phyloP scores from a whole-genome alignment of 2,329 filamentous ascomycete genomes.

The Epichloe typhina region DNA sequence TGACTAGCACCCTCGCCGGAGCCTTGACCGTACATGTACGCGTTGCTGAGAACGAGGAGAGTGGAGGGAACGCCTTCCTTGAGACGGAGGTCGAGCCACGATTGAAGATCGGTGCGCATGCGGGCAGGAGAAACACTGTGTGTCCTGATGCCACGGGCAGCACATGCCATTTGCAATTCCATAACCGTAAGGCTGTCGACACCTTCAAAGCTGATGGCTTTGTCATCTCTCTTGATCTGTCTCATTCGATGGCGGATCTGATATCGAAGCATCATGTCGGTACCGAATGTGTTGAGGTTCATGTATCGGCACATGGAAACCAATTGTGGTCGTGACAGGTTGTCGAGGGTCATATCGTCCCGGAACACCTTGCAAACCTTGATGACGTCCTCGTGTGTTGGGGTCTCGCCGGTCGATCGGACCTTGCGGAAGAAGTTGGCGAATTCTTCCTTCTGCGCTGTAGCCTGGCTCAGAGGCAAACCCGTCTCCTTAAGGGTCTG shows the following conservation, averaged over 20 bases:
- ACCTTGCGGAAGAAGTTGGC: slow-evolving; percentile 96
- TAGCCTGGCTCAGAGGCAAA: slow-evolving; percentile 70
- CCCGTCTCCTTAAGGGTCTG: slow-evolving; percentile 89
- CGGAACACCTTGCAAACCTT: slow-evolving; percentile 99
- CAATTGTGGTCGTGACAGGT: slow-evolving; percentile 85
- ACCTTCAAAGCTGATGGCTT: slow-evolving; percentile 85
- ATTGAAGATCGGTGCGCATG: slow-evolving; percentile 77
- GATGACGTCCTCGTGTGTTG: slow-evolving; percentile 83
- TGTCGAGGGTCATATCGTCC: slow-evolving; percentile 93
- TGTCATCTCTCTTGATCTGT: slow-evolving; percentile 97
- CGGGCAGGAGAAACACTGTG: slow-evolving; percentile 82
- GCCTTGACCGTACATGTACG: slow-evolving; percentile 88
- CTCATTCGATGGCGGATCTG: slow-evolving; percentile 95
- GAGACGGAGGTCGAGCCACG: slow-evolving; percentile 87
- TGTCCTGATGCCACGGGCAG: slow-evolving; percentile 81
- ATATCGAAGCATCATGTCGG: slow-evolving; percentile 95
- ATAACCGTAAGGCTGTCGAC: slow-evolving; percentile 86
- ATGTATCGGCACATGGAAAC: slow-evolving; percentile 98
- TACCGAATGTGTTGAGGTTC: slow-evolving; percentile 94
- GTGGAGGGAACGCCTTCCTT: slow-evolving; percentile 95
- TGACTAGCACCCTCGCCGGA: slow-evolving; percentile 81
- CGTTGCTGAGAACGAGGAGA: slow-evolving; percentile 87
- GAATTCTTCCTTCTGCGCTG: slow-evolving; percentile 86
- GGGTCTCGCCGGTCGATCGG: slow-evolving; percentile 77
- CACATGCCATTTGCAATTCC: slow-evolving; percentile 85